Conservation (phyloP, 2,329 filamentous ascomycete genomes). For the Neoascochyta sp. region DNA sequence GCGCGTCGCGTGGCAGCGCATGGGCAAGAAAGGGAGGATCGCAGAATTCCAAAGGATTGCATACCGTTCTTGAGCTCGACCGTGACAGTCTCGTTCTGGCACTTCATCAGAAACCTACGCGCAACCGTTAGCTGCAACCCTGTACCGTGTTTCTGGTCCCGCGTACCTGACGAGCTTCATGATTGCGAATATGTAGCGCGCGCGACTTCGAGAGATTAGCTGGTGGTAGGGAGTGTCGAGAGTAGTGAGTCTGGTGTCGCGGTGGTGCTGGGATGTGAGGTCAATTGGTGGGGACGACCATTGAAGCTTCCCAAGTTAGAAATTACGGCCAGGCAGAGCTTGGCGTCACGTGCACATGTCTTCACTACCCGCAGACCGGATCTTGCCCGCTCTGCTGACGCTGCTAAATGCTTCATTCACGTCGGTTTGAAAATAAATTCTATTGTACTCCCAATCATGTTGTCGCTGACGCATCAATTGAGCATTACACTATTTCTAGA, state of each 20-base stretch:
- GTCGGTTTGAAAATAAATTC: too few species aligned
- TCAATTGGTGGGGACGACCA: constrained; percentile 19
- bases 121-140: constrained; percentile 17
- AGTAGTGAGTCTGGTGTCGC: constrained; percentile 4
- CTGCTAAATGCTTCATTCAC: too few species aligned
- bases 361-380: constrained; percentile 2
- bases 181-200: constrained; percentile 11
- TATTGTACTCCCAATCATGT: too few species aligned
- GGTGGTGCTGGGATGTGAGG: constrained; percentile 13
- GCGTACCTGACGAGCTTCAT: constrained; percentile 40
- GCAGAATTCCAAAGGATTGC: too few species aligned
- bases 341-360: constrained; percentile 4
- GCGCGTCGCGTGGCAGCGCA: too few species aligned
- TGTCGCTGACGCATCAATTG: too few species aligned
- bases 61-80: constrained; percentile 97
- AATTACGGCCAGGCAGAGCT: constrained; percentile 20
- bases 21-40: too few species aligned
- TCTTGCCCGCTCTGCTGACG: too few species aligned
- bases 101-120: constrained; percentile 95
- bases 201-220: too few species aligned
- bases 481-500: too few species aligned
- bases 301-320: constrained; percentile 15
- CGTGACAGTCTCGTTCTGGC: constrained; percentile 95
- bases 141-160: constrained; percentile 1
- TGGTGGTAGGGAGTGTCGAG: background rate